phyloP scores from a whole-genome alignment of 306 rosid species.

The Dryas drummondii region DNA sequence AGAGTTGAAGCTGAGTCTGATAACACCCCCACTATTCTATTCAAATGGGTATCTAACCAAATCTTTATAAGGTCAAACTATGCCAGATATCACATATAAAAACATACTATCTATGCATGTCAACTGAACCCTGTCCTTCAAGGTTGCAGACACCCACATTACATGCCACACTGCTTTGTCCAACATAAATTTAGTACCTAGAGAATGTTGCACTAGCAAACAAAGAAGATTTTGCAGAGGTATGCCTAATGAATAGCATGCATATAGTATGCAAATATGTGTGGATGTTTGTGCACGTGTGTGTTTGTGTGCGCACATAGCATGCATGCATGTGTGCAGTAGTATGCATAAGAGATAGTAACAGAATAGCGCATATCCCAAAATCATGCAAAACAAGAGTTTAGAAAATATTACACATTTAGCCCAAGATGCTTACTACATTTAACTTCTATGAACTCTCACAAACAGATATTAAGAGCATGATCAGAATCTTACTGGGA shows the following conservation, averaged over 20 bases:
- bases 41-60: not conserved
- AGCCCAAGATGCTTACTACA: not conserved
- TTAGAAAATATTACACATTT: not conserved
- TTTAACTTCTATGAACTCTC: conserved; percentile 6
- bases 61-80: not conserved
- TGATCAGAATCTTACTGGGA: conserved; percentile 55
- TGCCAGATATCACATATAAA: conserved; percentile 1
- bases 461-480: conserved; percentile 4
- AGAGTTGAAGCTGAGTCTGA: not conserved
- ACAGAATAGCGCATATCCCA: not conserved
- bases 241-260: not conserved
- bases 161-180: not conserved
- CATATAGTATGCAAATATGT: not conserved
- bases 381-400: not conserved
- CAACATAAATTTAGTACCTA: not conserved
- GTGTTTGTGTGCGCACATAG: not conserved
- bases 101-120: not conserved
- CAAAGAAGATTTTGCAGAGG: not conserved
- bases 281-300: not conserved
- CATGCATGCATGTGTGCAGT: not conserved
- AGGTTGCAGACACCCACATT: not conserved
- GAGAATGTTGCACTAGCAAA: not conserved
- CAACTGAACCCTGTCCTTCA: not conserved
- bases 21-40: not conserved
- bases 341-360: not conserved